phyloP scores from a whole-genome alignment of 495 filamentous ascomycete genomes.

The Penicillium desertorum region DNA sequence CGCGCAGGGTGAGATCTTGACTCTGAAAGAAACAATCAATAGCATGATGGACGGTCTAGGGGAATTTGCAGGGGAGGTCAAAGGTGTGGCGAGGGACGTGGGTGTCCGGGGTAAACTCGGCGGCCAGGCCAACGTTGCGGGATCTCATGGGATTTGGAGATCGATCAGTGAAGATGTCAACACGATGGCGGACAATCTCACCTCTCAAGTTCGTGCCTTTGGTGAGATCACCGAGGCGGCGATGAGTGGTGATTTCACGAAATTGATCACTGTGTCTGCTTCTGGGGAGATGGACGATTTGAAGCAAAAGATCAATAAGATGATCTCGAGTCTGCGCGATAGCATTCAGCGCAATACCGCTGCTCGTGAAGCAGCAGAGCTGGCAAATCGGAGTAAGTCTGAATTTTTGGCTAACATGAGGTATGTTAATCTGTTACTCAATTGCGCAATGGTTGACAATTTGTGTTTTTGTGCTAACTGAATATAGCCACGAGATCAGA shows the following conservation, averaged over 20 bases:
- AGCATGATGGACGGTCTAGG: constrained; percentile 91
- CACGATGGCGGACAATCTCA: constrained; percentile 87
- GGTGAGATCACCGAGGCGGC: constrained; percentile 91
- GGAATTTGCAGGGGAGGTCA: constrained; percentile 90
- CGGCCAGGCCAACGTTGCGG: constrained; percentile 84
- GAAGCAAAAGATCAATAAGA: constrained; percentile 93
- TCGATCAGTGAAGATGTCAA: constrained; percentile 80
- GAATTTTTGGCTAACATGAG: constrained; percentile 77
- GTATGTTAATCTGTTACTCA: constrained; percentile 67
- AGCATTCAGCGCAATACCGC: constrained; percentile 35
- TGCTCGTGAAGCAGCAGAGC: constrained; percentile 54
- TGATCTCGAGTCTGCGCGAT: constrained; percentile 85
- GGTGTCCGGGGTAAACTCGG: constrained; percentile 88
- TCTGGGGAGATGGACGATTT: constrained; percentile 96
- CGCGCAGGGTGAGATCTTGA: constrained; percentile 85
- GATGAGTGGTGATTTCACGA: constrained; percentile 82
- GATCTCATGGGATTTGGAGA: constrained; percentile 93
- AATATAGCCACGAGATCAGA: constrained; percentile 68
- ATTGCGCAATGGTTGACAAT: constrained; percentile 5
- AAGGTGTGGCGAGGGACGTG: constrained; percentile 89
- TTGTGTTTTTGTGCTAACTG: constrained; percentile 42
- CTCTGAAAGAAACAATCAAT: constrained; percentile 90
- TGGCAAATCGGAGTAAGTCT: constrained; percentile 59
- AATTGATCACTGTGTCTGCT: constrained; percentile 86
- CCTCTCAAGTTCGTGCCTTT: constrained; percentile 86